Evolutionary conservation across 2,329 filamentous ascomycete species (phyloP).

Genomic region (Hypoxylon sp.): DNA sequence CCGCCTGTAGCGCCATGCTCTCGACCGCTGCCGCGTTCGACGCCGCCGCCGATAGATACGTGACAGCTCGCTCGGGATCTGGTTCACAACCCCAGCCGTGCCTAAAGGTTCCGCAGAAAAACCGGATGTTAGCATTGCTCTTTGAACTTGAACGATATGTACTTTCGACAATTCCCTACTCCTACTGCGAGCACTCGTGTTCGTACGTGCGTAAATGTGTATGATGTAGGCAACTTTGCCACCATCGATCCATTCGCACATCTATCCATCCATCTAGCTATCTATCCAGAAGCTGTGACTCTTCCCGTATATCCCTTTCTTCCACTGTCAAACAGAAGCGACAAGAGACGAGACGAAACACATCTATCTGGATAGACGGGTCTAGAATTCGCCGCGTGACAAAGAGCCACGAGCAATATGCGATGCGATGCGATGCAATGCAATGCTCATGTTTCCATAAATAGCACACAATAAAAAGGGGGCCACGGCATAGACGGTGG

Average conservation of each 20-base stretch:
- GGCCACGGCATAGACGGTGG: constrained; percentile 27
- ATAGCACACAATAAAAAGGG: constrained; percentile 27
- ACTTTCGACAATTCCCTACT: constrained; percentile 20
- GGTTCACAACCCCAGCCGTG: constrained; percentile 92
- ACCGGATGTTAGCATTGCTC: constrained; percentile 43
- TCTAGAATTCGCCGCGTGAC: constrained; percentile 31
- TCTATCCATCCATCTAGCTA: constrained; percentile 21
- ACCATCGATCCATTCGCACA: constrained; percentile 34
- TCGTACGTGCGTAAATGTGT: constrained; percentile 14
- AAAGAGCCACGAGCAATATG: constrained; percentile 28
- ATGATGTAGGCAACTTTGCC: constrained; percentile 31
- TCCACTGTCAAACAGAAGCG: background rate
- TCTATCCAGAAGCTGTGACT: constrained; percentile 15
- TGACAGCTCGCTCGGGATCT: constrained; percentile 79
- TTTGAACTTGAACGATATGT: constrained; percentile 9
- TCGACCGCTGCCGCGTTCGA: constrained; percentile 92
- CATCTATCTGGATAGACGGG: constrained; percentile 23
- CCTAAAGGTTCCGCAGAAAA: constrained; percentile 59
- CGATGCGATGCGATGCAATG: constrained; percentile 25
- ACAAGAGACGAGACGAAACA: constrained; percentile 5
- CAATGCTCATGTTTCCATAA: constrained; percentile 29
- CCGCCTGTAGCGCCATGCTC: constrained; percentile 84
- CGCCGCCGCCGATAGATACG: constrained; percentile 88
- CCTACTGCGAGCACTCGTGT: constrained; percentile 36
- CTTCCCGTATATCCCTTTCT: constrained; percentile 13